These are phyloP conservation scores for Solanum tarapatanum DNA, from an alignment of 257 asterid species.

Conservation along the genomic window DNA sequence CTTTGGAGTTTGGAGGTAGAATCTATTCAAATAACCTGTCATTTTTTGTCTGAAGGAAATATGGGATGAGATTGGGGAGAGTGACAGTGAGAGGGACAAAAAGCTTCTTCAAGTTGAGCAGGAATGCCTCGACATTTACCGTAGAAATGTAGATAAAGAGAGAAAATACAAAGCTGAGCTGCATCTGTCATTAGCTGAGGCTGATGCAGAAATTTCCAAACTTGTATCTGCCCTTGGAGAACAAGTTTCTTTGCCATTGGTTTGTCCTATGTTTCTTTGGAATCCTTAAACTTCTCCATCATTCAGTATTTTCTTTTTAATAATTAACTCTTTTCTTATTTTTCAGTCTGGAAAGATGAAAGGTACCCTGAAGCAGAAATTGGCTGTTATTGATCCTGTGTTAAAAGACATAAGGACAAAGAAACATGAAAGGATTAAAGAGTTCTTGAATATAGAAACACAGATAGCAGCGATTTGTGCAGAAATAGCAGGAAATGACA, in stretches of 20 bases:
- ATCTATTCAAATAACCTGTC: background rate
- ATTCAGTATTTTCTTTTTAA: background rate
- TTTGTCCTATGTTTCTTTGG: constrained; percentile 7
- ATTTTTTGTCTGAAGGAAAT: constrained; percentile 25
- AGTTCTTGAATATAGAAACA: constrained; percentile 39
- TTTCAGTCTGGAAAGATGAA: constrained; percentile 28
- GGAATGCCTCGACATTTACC: constrained; percentile 69
- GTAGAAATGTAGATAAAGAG: constrained; percentile 51
- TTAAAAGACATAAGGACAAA: constrained; percentile 41
- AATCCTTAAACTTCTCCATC: background rate
- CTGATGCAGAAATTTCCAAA: constrained; percentile 51
- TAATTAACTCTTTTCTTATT: background rate
- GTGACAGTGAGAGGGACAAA: constrained; percentile 54
- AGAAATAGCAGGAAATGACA: constrained; percentile 57
- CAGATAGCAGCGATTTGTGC: constrained; percentile 52
- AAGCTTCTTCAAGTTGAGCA: constrained; percentile 75
- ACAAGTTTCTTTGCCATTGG: constrained; percentile 38
- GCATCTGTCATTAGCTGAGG: constrained; percentile 43
- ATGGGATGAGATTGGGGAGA: constrained; percentile 80
- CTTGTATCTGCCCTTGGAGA: constrained; percentile 62
- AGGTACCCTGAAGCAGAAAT: constrained; percentile 46
- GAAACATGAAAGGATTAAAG: constrained; percentile 50
- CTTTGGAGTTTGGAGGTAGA: background rate
- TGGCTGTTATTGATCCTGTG: constrained; percentile 38
- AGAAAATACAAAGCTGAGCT: constrained; percentile 53